These are phyloP conservation scores for Colletotrichum destructivum DNA, from an alignment of 2,329 filamentous ascomycete genomes.

Conservation along the genomic window DNA sequence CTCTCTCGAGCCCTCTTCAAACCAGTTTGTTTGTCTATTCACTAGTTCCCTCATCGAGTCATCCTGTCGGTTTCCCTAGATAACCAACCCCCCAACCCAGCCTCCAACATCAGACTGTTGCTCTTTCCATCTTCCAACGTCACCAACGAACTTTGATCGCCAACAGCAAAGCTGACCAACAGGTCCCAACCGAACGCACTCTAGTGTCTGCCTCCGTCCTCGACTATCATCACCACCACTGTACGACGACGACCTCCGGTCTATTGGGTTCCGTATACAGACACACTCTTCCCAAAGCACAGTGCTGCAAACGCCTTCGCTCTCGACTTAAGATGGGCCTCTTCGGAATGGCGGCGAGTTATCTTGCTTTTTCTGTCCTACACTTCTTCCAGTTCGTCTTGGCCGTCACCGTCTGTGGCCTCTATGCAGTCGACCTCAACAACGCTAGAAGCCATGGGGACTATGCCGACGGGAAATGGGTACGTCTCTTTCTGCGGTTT, in stretches of 20 bases:
- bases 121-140: too few relatives aligned
- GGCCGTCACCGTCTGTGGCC: conserved; percentile 81
- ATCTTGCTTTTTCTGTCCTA: conserved; percentile 72
- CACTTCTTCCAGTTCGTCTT: conserved; percentile 84
- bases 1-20: neutral
- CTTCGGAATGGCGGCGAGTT: conserved; percentile 61
- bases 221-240: neutral
- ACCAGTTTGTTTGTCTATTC: neutral
- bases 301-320: neutral
- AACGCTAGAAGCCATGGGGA: conserved; percentile 64
- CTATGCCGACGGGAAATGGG: conserved; percentile 78
- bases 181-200: neutral
- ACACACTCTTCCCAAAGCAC: neutral
- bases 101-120: too few relatives aligned
- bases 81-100: neutral
- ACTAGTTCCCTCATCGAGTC: neutral
- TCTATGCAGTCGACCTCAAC: conserved; percentile 81
- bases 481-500: conserved; percentile 53
- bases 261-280: neutral
- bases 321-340: conserved; percentile 58
- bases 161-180: neutral
- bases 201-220: neutral
- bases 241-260: neutral
- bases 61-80: neutral
- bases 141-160: neutral